These are phyloP conservation scores for Ligustrum vulgare DNA, from an alignment of 257 asterid genomes.

Conservation along the genomic window DNA sequence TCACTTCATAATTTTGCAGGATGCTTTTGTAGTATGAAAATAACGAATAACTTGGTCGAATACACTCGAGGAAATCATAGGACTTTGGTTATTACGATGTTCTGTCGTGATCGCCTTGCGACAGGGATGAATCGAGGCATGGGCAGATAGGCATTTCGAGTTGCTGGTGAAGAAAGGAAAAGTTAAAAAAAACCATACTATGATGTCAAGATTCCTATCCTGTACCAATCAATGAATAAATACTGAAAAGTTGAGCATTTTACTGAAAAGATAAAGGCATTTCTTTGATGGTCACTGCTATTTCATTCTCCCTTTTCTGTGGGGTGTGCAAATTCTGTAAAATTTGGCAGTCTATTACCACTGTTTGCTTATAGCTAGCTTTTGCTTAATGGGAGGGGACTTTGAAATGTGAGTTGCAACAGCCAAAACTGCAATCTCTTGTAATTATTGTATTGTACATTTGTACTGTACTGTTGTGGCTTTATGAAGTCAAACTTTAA, in stretches of 20 bases:
- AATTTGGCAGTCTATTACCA: background rate
- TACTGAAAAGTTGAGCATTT: slow-evolving; percentile 11
- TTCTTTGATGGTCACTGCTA: slow-evolving; percentile 13
- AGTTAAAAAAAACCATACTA: slow-evolving; percentile 4
- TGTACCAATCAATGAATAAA: slow-evolving; percentile 23
- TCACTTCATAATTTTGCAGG: slow-evolving; percentile 20
- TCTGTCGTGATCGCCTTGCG: background rate
- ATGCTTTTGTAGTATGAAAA: slow-evolving; percentile 6
- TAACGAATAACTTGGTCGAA: slow-evolving; percentile 9
- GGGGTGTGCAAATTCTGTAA: background rate
- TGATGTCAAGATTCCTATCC: slow-evolving; percentile 7
- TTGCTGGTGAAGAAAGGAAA: slow-evolving; percentile 8
- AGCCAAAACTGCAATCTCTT: too few relatives aligned
- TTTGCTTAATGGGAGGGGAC: background rate
- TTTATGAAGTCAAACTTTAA: too few relatives aligned
- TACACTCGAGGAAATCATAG: slow-evolving; percentile 11
- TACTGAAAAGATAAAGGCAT: slow-evolving; percentile 15
- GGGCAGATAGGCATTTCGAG: background rate
- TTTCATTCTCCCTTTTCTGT: background rate
- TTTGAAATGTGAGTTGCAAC: background rate
- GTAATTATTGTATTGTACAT: too few relatives aligned
- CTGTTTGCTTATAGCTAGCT: background rate
- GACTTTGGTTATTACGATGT: background rate
- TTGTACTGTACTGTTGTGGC: too few relatives aligned
- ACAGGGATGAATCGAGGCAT: background rate